These are phyloP conservation scores for Colletotrichum costaricense DNA, from an alignment of 2,329 filamentous ascomycete species.

Conservation along the genomic window DNA sequence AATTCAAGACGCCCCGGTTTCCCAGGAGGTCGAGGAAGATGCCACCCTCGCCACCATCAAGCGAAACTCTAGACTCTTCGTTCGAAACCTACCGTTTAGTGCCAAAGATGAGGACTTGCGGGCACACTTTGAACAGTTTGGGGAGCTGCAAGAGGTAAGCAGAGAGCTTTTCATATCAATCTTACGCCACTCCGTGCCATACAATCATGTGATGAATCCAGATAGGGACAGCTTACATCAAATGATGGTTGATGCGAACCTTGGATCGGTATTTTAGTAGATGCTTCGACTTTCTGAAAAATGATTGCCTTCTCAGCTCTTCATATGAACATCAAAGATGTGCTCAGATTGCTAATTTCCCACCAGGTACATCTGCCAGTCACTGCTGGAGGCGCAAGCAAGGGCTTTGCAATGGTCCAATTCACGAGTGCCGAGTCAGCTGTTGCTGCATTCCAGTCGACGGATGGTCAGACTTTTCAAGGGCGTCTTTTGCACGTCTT, in stretches of 20 bases:
- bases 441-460: slow-evolving; percentile 79
- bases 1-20: slow-evolving; percentile 32
- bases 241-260: slow-evolving; percentile 87
- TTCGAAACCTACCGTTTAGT: slow-evolving; percentile 88
- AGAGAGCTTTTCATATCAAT: slow-evolving; percentile 38
- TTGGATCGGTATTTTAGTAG: slow-evolving; percentile 99
- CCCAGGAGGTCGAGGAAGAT: slow-evolving; percentile 48
- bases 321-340: neutral
- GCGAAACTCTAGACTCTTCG: slow-evolving; percentile 82
- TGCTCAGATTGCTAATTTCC: slow-evolving; percentile 38
- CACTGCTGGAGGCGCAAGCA: slow-evolving; percentile 78
- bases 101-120: slow-evolving; percentile 82
- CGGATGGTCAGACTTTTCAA: slow-evolving; percentile 90
- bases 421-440: slow-evolving; percentile 80
- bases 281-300: slow-evolving; percentile 91
- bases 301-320: slow-evolving; percentile 45
- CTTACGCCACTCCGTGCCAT: neutral
- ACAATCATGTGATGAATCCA: slow-evolving; percentile 83
- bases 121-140: slow-evolving; percentile 77
- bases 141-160: slow-evolving; percentile 88
- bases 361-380: slow-evolving; percentile 86
- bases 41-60: slow-evolving; percentile 70
- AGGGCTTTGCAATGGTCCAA: slow-evolving; percentile 91
- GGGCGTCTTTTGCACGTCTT: slow-evolving; percentile 92
- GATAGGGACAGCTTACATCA: slow-evolving; percentile 99